A percentile compares a stretch with the other conserved stretches of the same genome.
These are phyloP conservation scores for Coriolopsis trogii DNA, from an alignment of 1,284 basidiomycete species.

Conservation along the genomic window DNA sequence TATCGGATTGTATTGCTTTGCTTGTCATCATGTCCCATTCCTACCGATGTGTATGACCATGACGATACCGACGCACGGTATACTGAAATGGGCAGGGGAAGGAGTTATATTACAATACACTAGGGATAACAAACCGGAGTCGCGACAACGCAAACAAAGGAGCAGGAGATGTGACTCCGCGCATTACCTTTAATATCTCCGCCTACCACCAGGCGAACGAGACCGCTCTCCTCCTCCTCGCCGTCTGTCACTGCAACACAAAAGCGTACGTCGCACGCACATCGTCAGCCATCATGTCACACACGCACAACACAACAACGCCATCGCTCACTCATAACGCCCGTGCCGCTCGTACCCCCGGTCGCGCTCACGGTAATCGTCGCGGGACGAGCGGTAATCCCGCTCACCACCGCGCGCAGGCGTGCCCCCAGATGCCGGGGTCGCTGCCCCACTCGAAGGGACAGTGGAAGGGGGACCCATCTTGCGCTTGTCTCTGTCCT, in stretches of 20 bases:
- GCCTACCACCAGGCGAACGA: slow-evolving; percentile 73
- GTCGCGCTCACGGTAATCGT: slow-evolving; percentile 67
- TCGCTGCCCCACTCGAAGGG: slow-evolving; percentile 32
- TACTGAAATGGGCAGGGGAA: background rate
- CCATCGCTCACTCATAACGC: slow-evolving; percentile 71
- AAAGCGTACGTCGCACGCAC: slow-evolving; percentile 14
- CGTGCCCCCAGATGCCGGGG: slow-evolving; percentile 27
- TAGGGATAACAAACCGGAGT: slow-evolving; percentile 11
- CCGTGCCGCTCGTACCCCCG: slow-evolving; percentile 73
- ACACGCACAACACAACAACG: slow-evolving; percentile 5
- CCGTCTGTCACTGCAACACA: slow-evolving; percentile 31
- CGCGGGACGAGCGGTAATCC: slow-evolving; percentile 58
- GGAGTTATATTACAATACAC: slow-evolving; percentile 21
- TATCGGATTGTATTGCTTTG: background rate
- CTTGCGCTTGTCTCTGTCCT: slow-evolving; percentile 86
- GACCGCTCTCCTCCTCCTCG: slow-evolving; percentile 83
- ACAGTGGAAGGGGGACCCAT: slow-evolving; percentile 47
- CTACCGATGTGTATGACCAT: background rate
- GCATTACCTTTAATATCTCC: slow-evolving; percentile 55
- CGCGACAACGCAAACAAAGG: background rate
- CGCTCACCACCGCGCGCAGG: slow-evolving; percentile 44
- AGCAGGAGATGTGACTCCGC: background rate
- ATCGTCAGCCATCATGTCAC: slow-evolving; percentile 13
- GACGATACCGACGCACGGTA: background rate
- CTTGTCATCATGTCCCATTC: background rate